Evolutionary conservation across 202 grass and related monocot genomes (phyloP), one percentile per base, ranked within the genome.

Genomic region (Eragrostis tef): DNA sequence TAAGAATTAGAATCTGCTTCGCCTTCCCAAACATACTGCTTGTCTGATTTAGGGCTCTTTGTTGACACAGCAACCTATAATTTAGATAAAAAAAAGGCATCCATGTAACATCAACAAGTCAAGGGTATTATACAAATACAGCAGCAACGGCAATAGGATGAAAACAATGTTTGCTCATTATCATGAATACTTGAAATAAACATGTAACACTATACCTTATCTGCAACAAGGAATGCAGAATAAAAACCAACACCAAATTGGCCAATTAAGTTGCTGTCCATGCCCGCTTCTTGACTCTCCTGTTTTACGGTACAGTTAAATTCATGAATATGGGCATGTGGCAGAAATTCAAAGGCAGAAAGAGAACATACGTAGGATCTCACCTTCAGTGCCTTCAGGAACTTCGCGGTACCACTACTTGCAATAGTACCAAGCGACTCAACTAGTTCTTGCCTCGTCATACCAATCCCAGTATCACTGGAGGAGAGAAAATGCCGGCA

Each of bases 241-340:
- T 99, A 99, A 83, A 98, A 98, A 43, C 96, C 92, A 75, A 98
- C 96, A 81, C 96, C 96, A 84, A 98, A 98, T 82, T 95, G 96
- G 5, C 96, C 96, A 85, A 99, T 99, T 80, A 95, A 90, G 81
- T 94, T 88, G 87, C 91, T 99, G 79, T 93, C 90, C 66, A 80
- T 76, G 44, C 87, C 89, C 84, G 81, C 78, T 87, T 95, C 96
- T 78, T 95, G 93, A 86, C 91, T 99, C 58, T 95, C 96, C 96
- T 99, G 67, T 87, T 62, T 29, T 66, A 76, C 64, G 91, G 54
- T 42, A 65, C n/a, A 71, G 11, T 41, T 73, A 47, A 65, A 71
- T 71, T 29, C 39, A 79, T 66, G 25, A 51, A 73, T 46, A 36
- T 42, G 47, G 13, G 25, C 45, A 73, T 46, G 26, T 42, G 47